phyloP scores from a whole-genome alignment of 805 yeast species.

The Candida broadrunensis region DNA sequence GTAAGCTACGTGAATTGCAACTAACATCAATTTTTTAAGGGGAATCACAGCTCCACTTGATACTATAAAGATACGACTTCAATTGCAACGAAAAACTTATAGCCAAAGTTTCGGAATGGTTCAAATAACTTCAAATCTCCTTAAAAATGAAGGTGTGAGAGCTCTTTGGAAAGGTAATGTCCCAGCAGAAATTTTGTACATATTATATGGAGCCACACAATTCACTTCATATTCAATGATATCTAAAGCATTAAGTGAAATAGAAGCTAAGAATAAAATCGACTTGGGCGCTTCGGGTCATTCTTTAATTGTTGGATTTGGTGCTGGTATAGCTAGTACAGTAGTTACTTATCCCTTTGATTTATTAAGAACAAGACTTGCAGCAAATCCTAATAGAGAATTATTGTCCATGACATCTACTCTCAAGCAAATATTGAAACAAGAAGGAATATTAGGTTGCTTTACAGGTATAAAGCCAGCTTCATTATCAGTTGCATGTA shows the following conservation, averaged over 20 bases:
- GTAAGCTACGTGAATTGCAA: slow-evolving; percentile 2
- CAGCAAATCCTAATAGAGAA: slow-evolving; percentile 49
- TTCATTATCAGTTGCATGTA: slow-evolving; percentile 61
- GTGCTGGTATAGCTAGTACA: slow-evolving; percentile 77
- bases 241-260: slow-evolving; percentile 40
- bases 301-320: slow-evolving; percentile 62
- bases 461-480: slow-evolving; percentile 51
- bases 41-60: slow-evolving; percentile 75
- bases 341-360: slow-evolving; percentile 84
- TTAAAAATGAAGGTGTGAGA: slow-evolving; percentile 60
- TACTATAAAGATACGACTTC: slow-evolving; percentile 72
- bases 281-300: slow-evolving; percentile 36
- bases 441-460: slow-evolving; percentile 43
- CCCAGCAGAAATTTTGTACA: slow-evolving; percentile 85
- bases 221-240: slow-evolving; percentile 66
- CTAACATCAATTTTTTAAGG: slow-evolving; percentile 29
- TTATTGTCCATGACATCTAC: slow-evolving; percentile 37
- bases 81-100: slow-evolving; percentile 43
- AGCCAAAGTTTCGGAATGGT: slow-evolving; percentile 23
- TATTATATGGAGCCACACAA: slow-evolving; percentile 82
- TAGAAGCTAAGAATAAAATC: slow-evolving; percentile 17
- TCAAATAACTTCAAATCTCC: slow-evolving; percentile 40
- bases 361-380: slow-evolving; percentile 80
- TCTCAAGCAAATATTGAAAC: slow-evolving; percentile 19
- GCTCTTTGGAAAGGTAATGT: slow-evolving; percentile 97